Evolutionary conservation across 2,329 filamentous ascomycete genomes (phyloP).

Genomic region (Penicillium italicum): DNA sequence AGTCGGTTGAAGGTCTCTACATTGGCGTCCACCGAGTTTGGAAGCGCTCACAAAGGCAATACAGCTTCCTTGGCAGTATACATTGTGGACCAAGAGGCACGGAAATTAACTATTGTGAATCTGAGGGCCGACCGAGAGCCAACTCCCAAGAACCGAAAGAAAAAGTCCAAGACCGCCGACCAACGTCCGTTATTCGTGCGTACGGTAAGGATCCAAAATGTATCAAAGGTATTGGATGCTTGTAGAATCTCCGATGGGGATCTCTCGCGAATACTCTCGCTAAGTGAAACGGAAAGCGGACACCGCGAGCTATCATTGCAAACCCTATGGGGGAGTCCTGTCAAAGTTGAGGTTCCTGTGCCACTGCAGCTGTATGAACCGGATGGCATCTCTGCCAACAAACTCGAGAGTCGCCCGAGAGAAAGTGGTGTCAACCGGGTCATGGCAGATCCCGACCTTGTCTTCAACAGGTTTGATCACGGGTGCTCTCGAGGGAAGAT

Average conservation of each 20-base stretch:
- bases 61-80: conserved; percentile 50
- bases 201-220: conserved; percentile 52
- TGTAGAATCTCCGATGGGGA: conserved; percentile 66
- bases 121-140: conserved; percentile 53
- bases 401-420: conserved; percentile 49
- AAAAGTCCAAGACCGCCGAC: conserved; percentile 26
- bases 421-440: conserved; percentile 51
- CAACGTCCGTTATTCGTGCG: conserved; percentile 31
- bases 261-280: conserved; percentile 64
- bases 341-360: conserved; percentile 61
- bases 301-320: conserved; percentile 67
- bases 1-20: conserved; percentile 56
- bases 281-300: conserved; percentile 63
- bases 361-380: conserved; percentile 58
- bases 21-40: conserved; percentile 49
- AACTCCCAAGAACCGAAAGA: conserved; percentile 27
- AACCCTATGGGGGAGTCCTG: conserved; percentile 69
- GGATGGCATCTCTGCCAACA: conserved; percentile 56
- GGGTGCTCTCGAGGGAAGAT: conserved; percentile 59
- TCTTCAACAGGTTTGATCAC: conserved; percentile 55
- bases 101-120: conserved; percentile 64
- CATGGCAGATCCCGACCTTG: conserved; percentile 42
- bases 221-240: conserved; percentile 67
- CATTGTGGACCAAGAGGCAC: conserved; percentile 66
- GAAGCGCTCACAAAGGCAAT: conserved; percentile 31